Evolutionary conservation across 2,329 filamentous ascomycete species (phyloP).

Genomic region (Sarocladium oryzae): DNA sequence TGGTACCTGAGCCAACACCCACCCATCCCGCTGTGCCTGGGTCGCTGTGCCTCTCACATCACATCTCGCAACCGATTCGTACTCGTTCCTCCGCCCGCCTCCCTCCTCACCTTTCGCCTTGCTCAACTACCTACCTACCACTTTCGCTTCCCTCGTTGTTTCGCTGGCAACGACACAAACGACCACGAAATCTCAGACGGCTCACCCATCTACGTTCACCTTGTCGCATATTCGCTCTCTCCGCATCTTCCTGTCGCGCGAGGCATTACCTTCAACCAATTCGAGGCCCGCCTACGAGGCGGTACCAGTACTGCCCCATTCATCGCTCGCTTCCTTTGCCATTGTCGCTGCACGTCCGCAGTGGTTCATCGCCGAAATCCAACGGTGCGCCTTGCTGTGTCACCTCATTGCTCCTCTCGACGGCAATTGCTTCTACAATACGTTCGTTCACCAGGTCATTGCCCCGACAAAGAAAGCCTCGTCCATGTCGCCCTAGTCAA

Average conservation of each 20-base stretch:
- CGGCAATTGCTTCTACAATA: not conserved
- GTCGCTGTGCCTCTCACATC: not conserved
- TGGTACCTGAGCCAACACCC: not conserved
- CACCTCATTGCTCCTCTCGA: not conserved
- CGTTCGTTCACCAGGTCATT: not conserved
- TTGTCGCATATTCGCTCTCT: not conserved
- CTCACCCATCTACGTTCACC: not conserved
- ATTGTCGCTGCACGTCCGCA: not conserved
- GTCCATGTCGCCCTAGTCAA: slow-evolving; percentile 5
- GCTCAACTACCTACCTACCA: not conserved
- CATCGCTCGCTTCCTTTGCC: slow-evolving; percentile 1
- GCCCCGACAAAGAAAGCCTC: not conserved
- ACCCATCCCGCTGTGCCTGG: no score
- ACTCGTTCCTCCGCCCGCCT: not conserved
- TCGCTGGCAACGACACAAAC: slow-evolving; percentile 2
- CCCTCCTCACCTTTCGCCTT: not conserved
- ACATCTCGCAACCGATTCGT: not conserved
- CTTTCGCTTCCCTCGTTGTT: not conserved
- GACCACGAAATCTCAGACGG: not conserved
- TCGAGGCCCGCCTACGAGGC: slow-evolving; percentile 1
- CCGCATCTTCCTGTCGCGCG: not conserved
- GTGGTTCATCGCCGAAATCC: not conserved
- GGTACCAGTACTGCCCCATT: not conserved
- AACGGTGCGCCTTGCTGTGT: not conserved
- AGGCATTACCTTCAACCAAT: not conserved